Evolutionary conservation across 371 early-diverging fungal genomes (phyloP).

Genomic region (Parasitella parasitica): DNA sequence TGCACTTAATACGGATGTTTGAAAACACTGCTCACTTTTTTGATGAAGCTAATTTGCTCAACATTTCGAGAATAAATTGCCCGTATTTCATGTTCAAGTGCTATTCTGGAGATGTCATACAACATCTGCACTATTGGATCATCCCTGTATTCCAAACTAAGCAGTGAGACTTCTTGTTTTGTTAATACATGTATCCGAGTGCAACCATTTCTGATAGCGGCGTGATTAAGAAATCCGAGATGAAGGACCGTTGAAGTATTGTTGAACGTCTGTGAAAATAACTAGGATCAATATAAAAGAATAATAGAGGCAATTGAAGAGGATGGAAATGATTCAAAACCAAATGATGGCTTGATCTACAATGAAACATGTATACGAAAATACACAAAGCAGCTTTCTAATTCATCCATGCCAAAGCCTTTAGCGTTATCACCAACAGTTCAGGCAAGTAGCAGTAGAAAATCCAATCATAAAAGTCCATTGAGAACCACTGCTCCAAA

Average conservation of each 20-base stretch:
- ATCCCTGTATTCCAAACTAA: constrained; percentile 18
- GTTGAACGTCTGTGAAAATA: constrained; percentile 10
- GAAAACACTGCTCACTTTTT: too few relatives aligned
- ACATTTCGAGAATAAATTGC: too few relatives aligned
- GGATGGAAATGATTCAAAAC: constrained; percentile 8
- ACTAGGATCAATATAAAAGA: constrained; percentile 12
- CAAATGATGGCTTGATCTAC: constrained; percentile 14
- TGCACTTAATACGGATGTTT: too few relatives aligned
- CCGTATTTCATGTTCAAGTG: constrained; percentile 17
- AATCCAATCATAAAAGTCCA: background rate
- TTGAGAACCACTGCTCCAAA: constrained; percentile 9
- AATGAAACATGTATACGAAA: constrained; percentile 16
- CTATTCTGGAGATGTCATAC: constrained; percentile 10
- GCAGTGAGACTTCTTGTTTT: constrained; percentile 16
- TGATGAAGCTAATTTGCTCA: too few relatives aligned
- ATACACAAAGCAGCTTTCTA: constrained; percentile 4
- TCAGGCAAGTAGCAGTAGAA: constrained; percentile 9
- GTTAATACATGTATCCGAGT: constrained; percentile 16
- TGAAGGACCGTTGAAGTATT: constrained; percentile 14
- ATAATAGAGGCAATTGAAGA: constrained; percentile 8
- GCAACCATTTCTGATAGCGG: constrained; percentile 18
- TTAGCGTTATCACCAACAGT: constrained; percentile 13
- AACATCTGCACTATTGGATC: constrained; percentile 18
- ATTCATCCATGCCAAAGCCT: constrained; percentile 10
- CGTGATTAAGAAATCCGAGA: constrained; percentile 16